phyloP scores from a whole-genome alignment of 305 asterid species.

The Fraxinus albicans region DNA sequence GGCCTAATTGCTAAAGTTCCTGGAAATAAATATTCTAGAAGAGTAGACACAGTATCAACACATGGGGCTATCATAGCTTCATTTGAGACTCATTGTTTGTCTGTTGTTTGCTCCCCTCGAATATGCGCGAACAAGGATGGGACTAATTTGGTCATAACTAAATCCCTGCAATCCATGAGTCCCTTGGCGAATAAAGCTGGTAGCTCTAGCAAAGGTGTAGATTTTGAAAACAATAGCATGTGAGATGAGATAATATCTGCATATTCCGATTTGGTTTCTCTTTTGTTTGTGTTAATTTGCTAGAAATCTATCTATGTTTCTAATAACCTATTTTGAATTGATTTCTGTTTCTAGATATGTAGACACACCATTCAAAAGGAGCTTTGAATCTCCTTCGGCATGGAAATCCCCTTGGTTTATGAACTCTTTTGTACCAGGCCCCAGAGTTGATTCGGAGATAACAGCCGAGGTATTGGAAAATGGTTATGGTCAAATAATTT shows the following conservation, averaged over 20 bases:
- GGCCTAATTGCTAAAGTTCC: constrained; percentile 42
- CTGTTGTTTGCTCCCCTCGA: constrained; percentile 52
- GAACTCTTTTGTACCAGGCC: constrained; percentile 62
- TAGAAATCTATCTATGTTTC: constrained; percentile 11
- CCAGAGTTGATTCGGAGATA: constrained; percentile 66
- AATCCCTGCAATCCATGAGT: constrained; percentile 44
- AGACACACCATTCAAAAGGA: constrained; percentile 65
- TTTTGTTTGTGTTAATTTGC: constrained; percentile 5
- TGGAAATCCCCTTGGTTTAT: constrained; percentile 91
- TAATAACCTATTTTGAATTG: background rate
- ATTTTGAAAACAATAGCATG: constrained; percentile 59
- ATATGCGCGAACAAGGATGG: constrained; percentile 51
- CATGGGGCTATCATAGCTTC: constrained; percentile 39
- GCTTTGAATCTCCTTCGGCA: constrained; percentile 77
- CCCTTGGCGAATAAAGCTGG: constrained; percentile 51
- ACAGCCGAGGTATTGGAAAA: constrained; percentile 56
- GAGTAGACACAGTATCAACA: constrained; percentile 44
- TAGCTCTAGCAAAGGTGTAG: constrained; percentile 51
- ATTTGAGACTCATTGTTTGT: constrained; percentile 18
- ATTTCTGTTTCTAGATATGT: constrained; percentile 40
- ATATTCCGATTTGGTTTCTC: constrained; percentile 6
- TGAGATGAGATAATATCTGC: constrained; percentile 38
- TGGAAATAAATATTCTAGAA: constrained; percentile 39
- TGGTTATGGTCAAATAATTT: constrained; percentile 1
- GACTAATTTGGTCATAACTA: constrained; percentile 44